phyloP scores from a whole-genome alignment of 2,329 filamentous ascomycete species.

The Fusarium setosum region DNA sequence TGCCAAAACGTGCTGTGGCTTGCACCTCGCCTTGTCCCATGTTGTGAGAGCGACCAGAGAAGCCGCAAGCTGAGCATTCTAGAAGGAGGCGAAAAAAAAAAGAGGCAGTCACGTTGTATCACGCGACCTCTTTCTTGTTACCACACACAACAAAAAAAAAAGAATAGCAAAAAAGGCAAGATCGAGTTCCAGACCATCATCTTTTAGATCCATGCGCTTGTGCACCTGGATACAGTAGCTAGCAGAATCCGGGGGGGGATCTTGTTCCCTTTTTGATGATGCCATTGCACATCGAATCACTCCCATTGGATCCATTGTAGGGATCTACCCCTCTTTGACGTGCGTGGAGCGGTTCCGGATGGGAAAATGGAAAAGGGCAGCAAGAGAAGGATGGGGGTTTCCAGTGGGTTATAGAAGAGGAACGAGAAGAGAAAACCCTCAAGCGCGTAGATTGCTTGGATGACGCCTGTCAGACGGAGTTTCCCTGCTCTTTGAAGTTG shows the following conservation, averaged over 20 bases:
- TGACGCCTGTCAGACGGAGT: constrained; percentile 24
- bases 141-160: neutral
- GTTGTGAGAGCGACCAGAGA: neutral
- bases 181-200: constrained; percentile 1
- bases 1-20: constrained; percentile 1
- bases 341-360: neutral
- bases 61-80: too few species aligned
- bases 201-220: neutral
- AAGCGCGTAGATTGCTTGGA: too few species aligned
- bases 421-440: neutral
- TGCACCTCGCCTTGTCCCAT: neutral
- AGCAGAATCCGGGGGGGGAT: neutral
- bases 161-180: neutral
- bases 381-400: neutral
- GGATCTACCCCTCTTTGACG: neutral
- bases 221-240: neutral
- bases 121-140: constrained; percentile 25
- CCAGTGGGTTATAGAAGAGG: neutral
- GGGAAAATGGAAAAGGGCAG: neutral
- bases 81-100: neutral
- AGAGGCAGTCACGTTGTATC: neutral
- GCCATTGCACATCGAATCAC: constrained; percentile 14
- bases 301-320: neutral
- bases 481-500: neutral
- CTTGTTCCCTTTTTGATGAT: constrained; percentile 17